These are phyloP conservation scores for Hypomyces perniciosus DNA, from an alignment of 2,329 filamentous ascomycete species.

Conservation along the genomic window DNA sequence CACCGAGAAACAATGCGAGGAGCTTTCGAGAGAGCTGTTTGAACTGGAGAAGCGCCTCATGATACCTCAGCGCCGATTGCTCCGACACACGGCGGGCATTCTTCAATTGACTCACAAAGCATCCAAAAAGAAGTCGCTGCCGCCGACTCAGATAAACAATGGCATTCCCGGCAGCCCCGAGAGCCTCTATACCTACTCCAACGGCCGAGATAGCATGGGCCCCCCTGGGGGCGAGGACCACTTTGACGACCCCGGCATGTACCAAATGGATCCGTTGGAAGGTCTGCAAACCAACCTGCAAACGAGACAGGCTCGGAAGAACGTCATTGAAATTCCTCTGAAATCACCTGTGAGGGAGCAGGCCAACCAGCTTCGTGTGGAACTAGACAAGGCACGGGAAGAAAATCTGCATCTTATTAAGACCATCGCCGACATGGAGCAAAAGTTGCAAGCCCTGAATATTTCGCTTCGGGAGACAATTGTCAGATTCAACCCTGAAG, in stretches of 20 bases:
- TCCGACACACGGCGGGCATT: conserved; percentile 89
- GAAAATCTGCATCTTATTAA: conserved; percentile 35
- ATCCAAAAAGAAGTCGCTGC: conserved; percentile 50
- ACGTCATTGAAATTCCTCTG: conserved; percentile 50
- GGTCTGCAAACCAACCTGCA: conserved; percentile 24
- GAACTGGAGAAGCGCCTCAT: conserved; percentile 70
- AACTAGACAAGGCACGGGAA: conserved; percentile 40
- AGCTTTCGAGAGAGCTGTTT: conserved; percentile 74
- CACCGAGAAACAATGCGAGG: conserved; percentile 77
- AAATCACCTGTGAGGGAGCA: conserved; percentile 53
- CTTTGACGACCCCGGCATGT: conserved; percentile 74
- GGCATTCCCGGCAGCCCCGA: conserved; percentile 70
- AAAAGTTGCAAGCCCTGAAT: conserved; percentile 63
- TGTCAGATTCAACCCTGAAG: conserved; percentile 53
- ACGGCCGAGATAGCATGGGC: conserved; percentile 54
- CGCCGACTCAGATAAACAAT: conserved; percentile 37
- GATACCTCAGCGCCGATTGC: conserved; percentile 65
- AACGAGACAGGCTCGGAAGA: conserved; percentile 27
- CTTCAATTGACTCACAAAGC: conserved; percentile 83
- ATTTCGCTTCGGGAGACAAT: conserved; percentile 61
- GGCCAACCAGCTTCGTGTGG: conserved; percentile 43
- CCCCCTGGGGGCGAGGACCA: conserved; percentile 50
- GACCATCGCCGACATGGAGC: conserved; percentile 10
- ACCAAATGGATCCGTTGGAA: conserved; percentile 61
- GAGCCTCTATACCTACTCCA: conserved; percentile 65